phyloP scores from a whole-genome alignment of 2,329 filamentous ascomycete genomes.

The Knufia fluminis region DNA sequence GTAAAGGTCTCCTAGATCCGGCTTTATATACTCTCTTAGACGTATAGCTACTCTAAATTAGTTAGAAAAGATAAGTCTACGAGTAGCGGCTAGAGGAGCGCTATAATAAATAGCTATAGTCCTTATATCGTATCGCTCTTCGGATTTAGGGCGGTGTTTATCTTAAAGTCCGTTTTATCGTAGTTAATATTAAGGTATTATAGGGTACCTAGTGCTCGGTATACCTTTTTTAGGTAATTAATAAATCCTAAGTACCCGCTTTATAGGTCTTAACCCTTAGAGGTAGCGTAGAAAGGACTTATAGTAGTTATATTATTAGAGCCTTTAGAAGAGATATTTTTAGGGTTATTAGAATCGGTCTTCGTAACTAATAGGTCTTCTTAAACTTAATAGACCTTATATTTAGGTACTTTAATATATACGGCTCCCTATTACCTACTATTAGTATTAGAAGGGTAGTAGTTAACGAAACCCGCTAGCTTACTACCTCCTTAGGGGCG shows the following conservation, averaged over 20 bases:
- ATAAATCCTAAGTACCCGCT: slow-evolving; percentile 3
- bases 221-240: slow-evolving; percentile 1
- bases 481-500: slow-evolving; percentile 1
- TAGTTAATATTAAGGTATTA: no score
- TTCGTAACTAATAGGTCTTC: not conserved
- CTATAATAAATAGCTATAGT: slow-evolving; percentile 1
- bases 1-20: slow-evolving; percentile 1
- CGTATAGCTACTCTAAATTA: not conserved
- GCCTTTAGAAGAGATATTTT: not conserved
- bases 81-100: not conserved
- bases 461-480: not conserved
- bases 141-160: slow-evolving; percentile 1
- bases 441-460: not conserved
- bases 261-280: slow-evolving; percentile 1
- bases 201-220: slow-evolving; percentile 2
- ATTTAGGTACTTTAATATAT: no score
- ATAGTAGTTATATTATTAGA: not conserved
- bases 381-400: slow-evolving; percentile 1
- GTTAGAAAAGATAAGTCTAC: slow-evolving; percentile 1
- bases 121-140: not conserved
- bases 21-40: slow-evolving; percentile 1
- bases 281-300: slow-evolving; percentile 2
- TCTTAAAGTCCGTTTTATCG: slow-evolving; percentile 2
- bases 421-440: slow-evolving; percentile 3
- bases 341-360: slow-evolving; percentile 3